A percentile compares a stretch with the other conserved stretches of the same genome.
Conservation (phyloP, 306 rosid species). For the Castanea crenata region DNA sequence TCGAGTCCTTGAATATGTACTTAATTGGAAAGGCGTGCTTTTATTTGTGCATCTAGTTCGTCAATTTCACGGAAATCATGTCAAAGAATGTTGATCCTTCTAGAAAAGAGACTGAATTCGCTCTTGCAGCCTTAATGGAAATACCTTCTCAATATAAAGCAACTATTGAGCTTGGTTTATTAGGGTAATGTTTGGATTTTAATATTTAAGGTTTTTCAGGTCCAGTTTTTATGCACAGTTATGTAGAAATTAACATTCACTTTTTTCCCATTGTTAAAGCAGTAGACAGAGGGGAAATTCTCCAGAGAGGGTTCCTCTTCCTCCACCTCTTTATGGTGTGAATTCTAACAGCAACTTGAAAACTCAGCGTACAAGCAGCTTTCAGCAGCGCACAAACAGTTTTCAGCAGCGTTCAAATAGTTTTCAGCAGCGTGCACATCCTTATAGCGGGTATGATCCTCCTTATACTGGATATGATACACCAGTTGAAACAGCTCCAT, state of each 20-base stretch:
- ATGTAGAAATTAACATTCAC: neutral
- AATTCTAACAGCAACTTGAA: conserved; percentile 23
- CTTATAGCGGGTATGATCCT: conserved; percentile 5
- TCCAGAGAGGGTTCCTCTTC: conserved; percentile 65
- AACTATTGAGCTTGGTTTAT: conserved; percentile 63
- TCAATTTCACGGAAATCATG: conserved; percentile 79
- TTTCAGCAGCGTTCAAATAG: conserved; percentile 37
- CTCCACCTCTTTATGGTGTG: conserved; percentile 57
- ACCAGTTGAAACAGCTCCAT: conserved; percentile 39
- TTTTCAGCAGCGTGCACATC: conserved; percentile 10
- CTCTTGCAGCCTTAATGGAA: conserved; percentile 87
- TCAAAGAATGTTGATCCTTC: conserved; percentile 43
- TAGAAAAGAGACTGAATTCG: conserved; percentile 66
- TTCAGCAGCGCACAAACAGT: conserved; percentile 42
- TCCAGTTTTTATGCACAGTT: neutral
- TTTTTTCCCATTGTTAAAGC: conserved; percentile 18
- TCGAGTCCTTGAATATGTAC: conserved; percentile 1
- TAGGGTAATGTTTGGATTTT: conserved; percentile 53
- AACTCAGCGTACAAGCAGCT: conserved; percentile 30
- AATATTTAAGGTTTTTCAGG: neutral
- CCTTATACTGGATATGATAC: conserved; percentile 15
- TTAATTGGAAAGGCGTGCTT: conserved; percentile 15
- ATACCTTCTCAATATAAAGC: conserved; percentile 94
- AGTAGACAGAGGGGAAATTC: conserved; percentile 49
- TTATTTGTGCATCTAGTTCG: conserved; percentile 51